Base-by-base conservation (phyloP, 2,329 filamentous ascomycete species). In the Xylariaceae sp. region DNA sequence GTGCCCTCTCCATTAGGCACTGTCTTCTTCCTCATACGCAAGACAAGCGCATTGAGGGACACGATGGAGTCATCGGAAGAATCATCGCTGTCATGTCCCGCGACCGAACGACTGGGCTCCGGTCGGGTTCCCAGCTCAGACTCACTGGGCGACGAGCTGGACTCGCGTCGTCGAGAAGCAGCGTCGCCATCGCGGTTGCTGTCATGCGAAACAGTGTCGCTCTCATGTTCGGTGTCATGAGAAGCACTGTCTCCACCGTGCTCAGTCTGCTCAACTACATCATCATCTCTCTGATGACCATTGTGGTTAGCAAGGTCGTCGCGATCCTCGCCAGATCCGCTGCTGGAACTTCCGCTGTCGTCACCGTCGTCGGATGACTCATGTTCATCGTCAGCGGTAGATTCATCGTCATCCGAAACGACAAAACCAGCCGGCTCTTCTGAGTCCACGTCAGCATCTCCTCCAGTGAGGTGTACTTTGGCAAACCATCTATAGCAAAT, bases 401-500 rank as follows among this genome's bases (percentile, higher is more conserved):
- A 64, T 54, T 62, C 61, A 17, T 65, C 48, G 23, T 59, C 59
- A 39, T 67, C 64, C 2, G 60, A 61, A 17, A 66, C 66, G 2
- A 69, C 30, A 47, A 69, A 69, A 23, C 58, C 41, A 49, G 66
- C 63, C 17, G 59, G 61, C 2, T 66, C 61, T 2, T 65, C 61
- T 11, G 34, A 35, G 8, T 60, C 61, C 13, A 61, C 37, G 9
- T 56, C 56, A 15, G 10, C 18, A 41, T 37, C 45, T 10, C 55
- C 61, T 1, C 57, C 56, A 18, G 63, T 55, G 13, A 53, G 49
- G 47, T 71, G 53, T 9, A 63, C 68, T 52, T 68, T 61, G 30
- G 55, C 5, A 30, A 72, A 71, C 53, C 61, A 61, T 9, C 57
- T 62, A 45, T 69, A 57, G 50, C 66, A 68, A 13, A 72, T 63